These are phyloP conservation scores for Emydomyces testavorans DNA, from an alignment of 2,329 filamentous ascomycete genomes.

Conservation along the genomic window DNA sequence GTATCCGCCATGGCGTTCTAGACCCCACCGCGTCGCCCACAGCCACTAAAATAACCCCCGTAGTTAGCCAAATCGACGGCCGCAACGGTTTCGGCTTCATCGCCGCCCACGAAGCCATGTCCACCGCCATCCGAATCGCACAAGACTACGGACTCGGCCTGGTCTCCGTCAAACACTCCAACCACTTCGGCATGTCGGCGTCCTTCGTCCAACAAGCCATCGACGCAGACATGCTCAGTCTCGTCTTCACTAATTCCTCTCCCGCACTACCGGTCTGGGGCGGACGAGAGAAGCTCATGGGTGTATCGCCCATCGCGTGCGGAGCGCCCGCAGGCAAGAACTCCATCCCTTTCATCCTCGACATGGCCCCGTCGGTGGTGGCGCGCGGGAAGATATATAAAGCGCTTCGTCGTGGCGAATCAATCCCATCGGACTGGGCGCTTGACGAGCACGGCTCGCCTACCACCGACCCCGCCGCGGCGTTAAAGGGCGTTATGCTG, in stretches of 20 bases:
- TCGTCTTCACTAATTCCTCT: slow-evolving; percentile 61
- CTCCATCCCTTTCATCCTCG: slow-evolving; percentile 47
- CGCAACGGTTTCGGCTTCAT: slow-evolving; percentile 67
- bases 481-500: slow-evolving; percentile 67
- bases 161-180: slow-evolving; percentile 62
- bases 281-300: slow-evolving; percentile 56
- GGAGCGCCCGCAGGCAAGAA: slow-evolving; percentile 55
- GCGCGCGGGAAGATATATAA: slow-evolving; percentile 39
- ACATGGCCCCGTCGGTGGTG: slow-evolving; percentile 38
- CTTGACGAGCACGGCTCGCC: slow-evolving; percentile 56
- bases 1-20: slow-evolving; percentile 58
- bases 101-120: slow-evolving; percentile 55
- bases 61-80: slow-evolving; percentile 56
- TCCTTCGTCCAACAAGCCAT: slow-evolving; percentile 70
- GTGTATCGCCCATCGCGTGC: slow-evolving; percentile 61
- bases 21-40: slow-evolving; percentile 49
- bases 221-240: slow-evolving; percentile 57
- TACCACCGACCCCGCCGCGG: slow-evolving; percentile 61
- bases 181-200: slow-evolving; percentile 74
- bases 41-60: slow-evolving; percentile 54
- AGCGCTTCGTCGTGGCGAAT: slow-evolving; percentile 33
- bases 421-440: slow-evolving; percentile 51
- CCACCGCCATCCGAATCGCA: slow-evolving; percentile 55
- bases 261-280: slow-evolving; percentile 63
- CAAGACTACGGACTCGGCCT: slow-evolving; percentile 58